Evolutionary conservation across 768 basidiomycete genomes (phyloP), one percentile per base, ranked within the genome.

Genomic region (Leccinum truebloodii): DNA sequence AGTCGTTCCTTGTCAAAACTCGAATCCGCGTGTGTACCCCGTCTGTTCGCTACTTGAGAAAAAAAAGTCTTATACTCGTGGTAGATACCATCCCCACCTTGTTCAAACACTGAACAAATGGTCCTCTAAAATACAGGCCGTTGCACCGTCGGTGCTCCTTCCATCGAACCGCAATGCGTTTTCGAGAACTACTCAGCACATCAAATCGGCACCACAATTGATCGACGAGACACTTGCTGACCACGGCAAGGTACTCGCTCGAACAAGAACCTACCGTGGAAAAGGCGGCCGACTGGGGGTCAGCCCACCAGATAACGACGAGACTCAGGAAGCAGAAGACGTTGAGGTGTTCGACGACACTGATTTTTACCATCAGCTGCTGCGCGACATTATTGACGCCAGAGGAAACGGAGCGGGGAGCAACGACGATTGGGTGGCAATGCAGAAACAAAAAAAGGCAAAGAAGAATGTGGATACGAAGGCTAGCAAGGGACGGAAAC

Each of bases 101-200:
- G 71, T 94, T 48, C 85, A 87, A 61, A 95, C 92, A 2, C 81
- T 99, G 26, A 79, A 83, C 41, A 98, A 98, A 75, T 99, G 97
- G 97, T 97, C 94, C 10, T 81, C 88, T 26, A 99, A 98, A 78
- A 90, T 98, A 41, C 92, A 95, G 68, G 92, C 95, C 1, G 95
- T 97, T 6, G 85, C 94, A 2, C 88, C 94, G 12, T 86, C 88
- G 7, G 87, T 82, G 46, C 83, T 92, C 13, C 79, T 87, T 6
- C 86, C 88, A 48, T 84, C 83, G 13, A 89, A 85, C 64, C 83
- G 84, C n/a, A 86, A 85, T 59, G 77, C 88, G 6, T 93, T 94
- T 73, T 81, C 81, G 48, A 83, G 79, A 76, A 78, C 78, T 69
- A 80, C 79, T 44, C 85, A 81, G 70, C 80, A 76, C 53, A 73